Conservation (phyloP, 805 yeast species). For the Zygotorulaspora danielsina region DNA sequence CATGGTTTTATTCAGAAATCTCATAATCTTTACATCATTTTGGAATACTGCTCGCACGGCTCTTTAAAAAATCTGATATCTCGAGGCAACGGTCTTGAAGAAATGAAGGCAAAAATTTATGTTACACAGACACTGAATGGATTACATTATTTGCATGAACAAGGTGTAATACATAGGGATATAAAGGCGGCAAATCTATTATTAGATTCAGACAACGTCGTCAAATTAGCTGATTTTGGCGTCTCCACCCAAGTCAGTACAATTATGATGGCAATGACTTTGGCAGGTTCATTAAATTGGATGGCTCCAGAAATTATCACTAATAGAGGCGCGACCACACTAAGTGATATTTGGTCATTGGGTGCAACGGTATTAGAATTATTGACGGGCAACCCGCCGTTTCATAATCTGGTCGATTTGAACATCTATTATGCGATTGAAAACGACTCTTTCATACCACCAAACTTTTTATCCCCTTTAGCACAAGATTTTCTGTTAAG, state of each 20-base stretch:
- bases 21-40: slow-evolving; percentile 66
- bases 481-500: slow-evolving; percentile 64
- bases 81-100: slow-evolving; percentile 44
- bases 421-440: slow-evolving; percentile 38
- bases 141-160: slow-evolving; percentile 63
- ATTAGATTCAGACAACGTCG: slow-evolving; percentile 62
- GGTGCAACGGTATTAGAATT: slow-evolving; percentile 94
- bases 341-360: slow-evolving; percentile 89
- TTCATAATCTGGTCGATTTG: slow-evolving; percentile 48
- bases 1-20: slow-evolving; percentile 80
- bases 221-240: slow-evolving; percentile 92
- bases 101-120: slow-evolving; percentile 55
- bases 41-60: slow-evolving; percentile 67
- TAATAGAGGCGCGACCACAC: slow-evolving; percentile 78
- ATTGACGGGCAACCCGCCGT: slow-evolving; percentile 83
- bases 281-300: slow-evolving; percentile 94
- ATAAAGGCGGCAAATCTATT: slow-evolving; percentile 90
- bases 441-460: slow-evolving; percentile 39
- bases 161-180: slow-evolving; percentile 84
- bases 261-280: slow-evolving; percentile 50
- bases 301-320: slow-evolving; percentile 96
- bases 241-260: slow-evolving; percentile 79
- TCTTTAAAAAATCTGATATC: slow-evolving; percentile 47
- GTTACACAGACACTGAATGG: slow-evolving; percentile 71
- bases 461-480: slow-evolving; percentile 36